phyloP scores from a whole-genome alignment of 2,329 filamentous ascomycete genomes.

The Ophiostoma ulmi region DNA sequence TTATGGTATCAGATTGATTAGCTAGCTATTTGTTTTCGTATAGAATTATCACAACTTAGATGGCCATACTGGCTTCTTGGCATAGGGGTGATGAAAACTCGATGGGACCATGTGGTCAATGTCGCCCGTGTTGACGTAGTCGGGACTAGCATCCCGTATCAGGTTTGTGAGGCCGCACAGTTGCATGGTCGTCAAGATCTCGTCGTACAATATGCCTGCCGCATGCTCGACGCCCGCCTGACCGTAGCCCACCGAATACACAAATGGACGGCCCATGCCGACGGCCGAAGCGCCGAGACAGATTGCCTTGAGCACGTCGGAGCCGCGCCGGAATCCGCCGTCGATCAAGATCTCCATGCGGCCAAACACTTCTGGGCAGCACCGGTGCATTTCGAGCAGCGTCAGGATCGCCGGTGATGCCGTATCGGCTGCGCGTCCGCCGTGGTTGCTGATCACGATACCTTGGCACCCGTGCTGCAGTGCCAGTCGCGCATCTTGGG shows the following conservation, averaged over 20 bases:
- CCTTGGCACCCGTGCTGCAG: conserved; percentile 48
- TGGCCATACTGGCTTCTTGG: conserved; percentile 23
- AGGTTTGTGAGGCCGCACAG: conserved; percentile 31
- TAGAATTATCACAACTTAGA: conserved; percentile 17
- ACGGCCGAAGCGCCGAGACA: conserved; percentile 41
- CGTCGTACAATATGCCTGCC: conserved; percentile 37
- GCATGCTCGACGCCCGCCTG: conserved; percentile 43
- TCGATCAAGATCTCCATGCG: conserved; percentile 39
- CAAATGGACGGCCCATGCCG: conserved; percentile 45
- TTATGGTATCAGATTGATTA: not conserved
- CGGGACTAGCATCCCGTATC: conserved; percentile 27
- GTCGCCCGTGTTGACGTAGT: conserved; percentile 29
- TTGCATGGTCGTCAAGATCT: conserved; percentile 38
- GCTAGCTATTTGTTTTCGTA: not conserved
- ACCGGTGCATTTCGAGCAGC: conserved; percentile 38
- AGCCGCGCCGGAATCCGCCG: conserved; percentile 41
- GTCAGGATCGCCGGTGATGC: conserved; percentile 39
- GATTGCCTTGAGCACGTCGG: conserved; percentile 42
- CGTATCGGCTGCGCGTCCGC: conserved; percentile 51
- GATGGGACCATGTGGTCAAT: conserved; percentile 34
- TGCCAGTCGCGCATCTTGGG: conserved; percentile 49
- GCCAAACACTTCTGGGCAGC: conserved; percentile 40
- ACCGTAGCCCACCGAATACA: conserved; percentile 41
- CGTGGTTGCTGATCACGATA: conserved; percentile 54
- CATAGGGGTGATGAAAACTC: conserved; percentile 23